phyloP scores from a whole-genome alignment of 208 protist genomes.

The Tritrichomonas foetus region DNA sequence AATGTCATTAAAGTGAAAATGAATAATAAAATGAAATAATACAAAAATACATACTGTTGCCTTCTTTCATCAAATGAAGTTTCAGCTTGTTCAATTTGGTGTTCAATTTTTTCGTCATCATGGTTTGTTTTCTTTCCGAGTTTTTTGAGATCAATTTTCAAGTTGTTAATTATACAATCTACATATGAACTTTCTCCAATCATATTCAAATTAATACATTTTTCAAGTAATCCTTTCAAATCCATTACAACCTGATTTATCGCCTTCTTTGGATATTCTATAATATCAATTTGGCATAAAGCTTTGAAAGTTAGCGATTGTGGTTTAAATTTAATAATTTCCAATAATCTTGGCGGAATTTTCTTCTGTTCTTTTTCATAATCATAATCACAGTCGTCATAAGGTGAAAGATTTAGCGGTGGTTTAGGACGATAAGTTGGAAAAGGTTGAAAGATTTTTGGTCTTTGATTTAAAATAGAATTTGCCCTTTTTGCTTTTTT shows the following conservation, averaged over 20 bases:
- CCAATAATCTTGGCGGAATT: conserved; percentile 7
- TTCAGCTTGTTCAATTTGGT: background rate
- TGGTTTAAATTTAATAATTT: background rate
- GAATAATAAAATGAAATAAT: no score
- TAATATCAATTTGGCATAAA: background rate
- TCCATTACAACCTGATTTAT: background rate
- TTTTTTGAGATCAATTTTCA: background rate
- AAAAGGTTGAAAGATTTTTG: background rate
- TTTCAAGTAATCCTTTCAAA: background rate
- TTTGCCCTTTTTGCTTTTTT: background rate
- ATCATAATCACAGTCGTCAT: background rate
- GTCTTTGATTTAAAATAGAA: background rate
- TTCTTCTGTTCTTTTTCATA: background rate
- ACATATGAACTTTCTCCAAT: conserved; percentile 1
- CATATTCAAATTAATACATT: background rate
- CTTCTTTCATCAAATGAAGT: no score
- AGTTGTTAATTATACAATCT: background rate
- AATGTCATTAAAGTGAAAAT: no score
- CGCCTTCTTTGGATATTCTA: background rate
- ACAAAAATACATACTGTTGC: no score
- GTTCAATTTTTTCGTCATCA: background rate
- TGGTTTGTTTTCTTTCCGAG: background rate
- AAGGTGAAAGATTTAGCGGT: background rate
- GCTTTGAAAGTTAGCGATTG: background rate
- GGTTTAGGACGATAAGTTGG: background rate